These are phyloP conservation scores for Tagetes patula DNA, from an alignment of 129 eudicot species.

Conservation along the genomic window DNA sequence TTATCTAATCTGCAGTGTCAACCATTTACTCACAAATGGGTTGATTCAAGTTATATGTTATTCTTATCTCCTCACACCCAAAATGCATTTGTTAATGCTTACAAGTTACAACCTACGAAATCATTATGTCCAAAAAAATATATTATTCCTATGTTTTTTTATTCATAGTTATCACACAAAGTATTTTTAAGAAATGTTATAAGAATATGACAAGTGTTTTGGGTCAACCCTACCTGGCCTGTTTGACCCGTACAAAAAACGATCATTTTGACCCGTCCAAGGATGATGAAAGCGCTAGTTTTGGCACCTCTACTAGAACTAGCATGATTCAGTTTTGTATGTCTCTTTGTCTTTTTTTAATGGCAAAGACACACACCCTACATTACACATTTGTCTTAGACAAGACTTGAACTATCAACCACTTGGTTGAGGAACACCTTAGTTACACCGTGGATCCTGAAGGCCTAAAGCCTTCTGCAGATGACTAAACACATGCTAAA, in stretches of 20 bases:
- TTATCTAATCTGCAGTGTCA: not conserved
- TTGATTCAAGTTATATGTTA: not conserved
- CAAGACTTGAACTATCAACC: not conserved
- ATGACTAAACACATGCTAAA: not conserved
- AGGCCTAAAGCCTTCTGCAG: too few relatives aligned
- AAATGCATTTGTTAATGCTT: not conserved
- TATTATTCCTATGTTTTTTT: not conserved
- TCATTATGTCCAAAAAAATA: not conserved
- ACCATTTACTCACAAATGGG: slow-evolving; percentile 1
- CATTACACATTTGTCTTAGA: not conserved
- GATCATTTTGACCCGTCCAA: not conserved
- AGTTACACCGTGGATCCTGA: too few relatives aligned
- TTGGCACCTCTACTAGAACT: not conserved
- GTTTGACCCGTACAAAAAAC: not conserved
- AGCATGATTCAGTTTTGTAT: slow-evolving; percentile 17
- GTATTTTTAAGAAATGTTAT: not conserved
- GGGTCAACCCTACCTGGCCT: not conserved
- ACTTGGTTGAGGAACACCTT: too few relatives aligned
- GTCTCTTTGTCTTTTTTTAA: not conserved
- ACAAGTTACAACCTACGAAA: not conserved
- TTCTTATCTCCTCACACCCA: not conserved
- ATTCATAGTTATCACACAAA: not conserved
- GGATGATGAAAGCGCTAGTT: not conserved
- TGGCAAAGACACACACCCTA: not conserved
- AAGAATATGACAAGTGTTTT: not conserved